Evolutionary conservation across 768 basidiomycete species (phyloP), one percentile per base, ranked within the genome.

Genomic region (Pulveroboletus sp.): DNA sequence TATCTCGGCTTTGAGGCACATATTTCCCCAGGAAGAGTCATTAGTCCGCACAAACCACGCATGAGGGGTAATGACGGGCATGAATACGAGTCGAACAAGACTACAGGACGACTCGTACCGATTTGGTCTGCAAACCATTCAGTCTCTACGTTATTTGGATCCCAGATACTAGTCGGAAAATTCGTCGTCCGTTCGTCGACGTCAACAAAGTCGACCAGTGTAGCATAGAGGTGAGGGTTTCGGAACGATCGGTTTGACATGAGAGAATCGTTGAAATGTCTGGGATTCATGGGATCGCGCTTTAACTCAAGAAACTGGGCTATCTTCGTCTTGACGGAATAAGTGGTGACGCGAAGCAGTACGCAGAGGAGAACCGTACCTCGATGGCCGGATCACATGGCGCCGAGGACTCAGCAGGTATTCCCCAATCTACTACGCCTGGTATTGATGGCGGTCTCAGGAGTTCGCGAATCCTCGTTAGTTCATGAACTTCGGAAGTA

Each of bases 191-290:
- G 80, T 66, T 98, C 95, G 60, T 95, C 85, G 14, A 94, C 86
- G 50, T 88, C 86, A 14, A 96, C 84, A 64, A 94, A 96, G 62
- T 96, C 91, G 54, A 99, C 94, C 2, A 99, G 81, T 59, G 93
- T 93, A 11, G 89, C 76, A 68, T 95, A 96, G n/a, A 98, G 80
- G 62, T 96, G 91, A 0, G 95, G 95, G 62, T 99, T 99, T 26
- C 93, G 83, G 70, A 98, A 99, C 5, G 92, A 85, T 39, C 91
- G 85, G 57, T 89, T 91, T 8, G 85, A 81, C 84, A 97, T 91
- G 37, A 99, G 78, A 2, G 90, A 90, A 67, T 96, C 93, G 66
- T 98, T 99, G 73, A 96, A 97, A 67, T 96, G 93, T 57, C 85
- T 83, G 1, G 88, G 86, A 58, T 79, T 77, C 2, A 54, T 52